Conservation (phyloP, 129 eudicot genomes). For the Escallonia rubra region DNA sequence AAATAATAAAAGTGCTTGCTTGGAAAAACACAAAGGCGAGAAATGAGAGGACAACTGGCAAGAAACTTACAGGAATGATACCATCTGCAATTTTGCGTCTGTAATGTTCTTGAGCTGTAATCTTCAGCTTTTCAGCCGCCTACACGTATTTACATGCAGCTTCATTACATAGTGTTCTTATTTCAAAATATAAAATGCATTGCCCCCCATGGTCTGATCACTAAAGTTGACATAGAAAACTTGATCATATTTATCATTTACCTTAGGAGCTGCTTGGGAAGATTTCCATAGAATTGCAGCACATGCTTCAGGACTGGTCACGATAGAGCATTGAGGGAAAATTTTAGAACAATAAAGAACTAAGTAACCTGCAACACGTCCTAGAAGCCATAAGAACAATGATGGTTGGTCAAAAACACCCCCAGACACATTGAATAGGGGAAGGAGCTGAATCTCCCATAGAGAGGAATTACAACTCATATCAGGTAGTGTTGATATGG, state of each 20-base stretch:
- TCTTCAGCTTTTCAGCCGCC: conserved; percentile 29
- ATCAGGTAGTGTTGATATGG: too few relatives aligned
- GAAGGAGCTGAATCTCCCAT: too few relatives aligned
- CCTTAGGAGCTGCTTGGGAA: conserved; percentile 30
- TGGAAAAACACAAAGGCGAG: too few relatives aligned
- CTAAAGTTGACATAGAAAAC: background rate
- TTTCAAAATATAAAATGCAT: too few relatives aligned
- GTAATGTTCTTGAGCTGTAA: conserved; percentile 23
- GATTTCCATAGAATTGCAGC: conserved; percentile 30
- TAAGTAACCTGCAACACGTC: too few relatives aligned
- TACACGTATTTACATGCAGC: background rate
- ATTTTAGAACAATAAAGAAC: too few relatives aligned
- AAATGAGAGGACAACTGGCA: background rate
- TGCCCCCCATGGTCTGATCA: background rate
- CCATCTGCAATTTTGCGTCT: conserved; percentile 20
- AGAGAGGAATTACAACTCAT: too few relatives aligned
- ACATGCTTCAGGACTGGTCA: conserved; percentile 40
- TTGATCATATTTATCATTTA: background rate
- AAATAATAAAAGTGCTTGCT: too few relatives aligned
- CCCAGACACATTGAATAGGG: too few relatives aligned
- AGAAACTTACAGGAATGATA: conserved; percentile 20
- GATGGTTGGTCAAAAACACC: too few relatives aligned
- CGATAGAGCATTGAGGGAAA: background rate
- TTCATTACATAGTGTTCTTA: background rate
- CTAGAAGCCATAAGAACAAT: too few relatives aligned